A percentile compares a stretch with the other conserved stretches of the same genome.
These are phyloP conservation scores for Botrytis galanthina DNA, from an alignment of 2,329 filamentous ascomycete species.

Conservation along the genomic window DNA sequence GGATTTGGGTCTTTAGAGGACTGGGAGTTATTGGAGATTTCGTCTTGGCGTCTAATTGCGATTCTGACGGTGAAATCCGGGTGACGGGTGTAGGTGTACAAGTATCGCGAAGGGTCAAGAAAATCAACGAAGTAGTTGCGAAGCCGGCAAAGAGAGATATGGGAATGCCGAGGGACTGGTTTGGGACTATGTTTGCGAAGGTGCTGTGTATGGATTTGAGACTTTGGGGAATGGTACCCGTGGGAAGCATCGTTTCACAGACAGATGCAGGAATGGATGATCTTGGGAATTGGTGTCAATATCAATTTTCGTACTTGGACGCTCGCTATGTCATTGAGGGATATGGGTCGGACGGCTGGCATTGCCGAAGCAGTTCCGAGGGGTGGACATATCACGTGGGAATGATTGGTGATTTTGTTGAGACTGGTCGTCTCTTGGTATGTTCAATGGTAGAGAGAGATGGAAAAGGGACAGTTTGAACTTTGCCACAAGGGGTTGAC, in stretches of 20 bases:
- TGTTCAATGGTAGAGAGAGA: not conserved
- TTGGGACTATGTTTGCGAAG: not conserved
- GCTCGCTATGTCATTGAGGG: not conserved
- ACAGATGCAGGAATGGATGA: not conserved
- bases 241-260: not conserved
- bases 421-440: not conserved
- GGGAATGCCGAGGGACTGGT: constrained; percentile 3
- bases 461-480: not conserved
- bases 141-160: constrained; percentile 4
- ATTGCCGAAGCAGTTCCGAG: not conserved
- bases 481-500: not conserved
- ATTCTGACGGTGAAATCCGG: not conserved
- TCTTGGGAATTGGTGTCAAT: not conserved
- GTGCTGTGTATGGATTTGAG: constrained; percentile 2
- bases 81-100: not conserved
- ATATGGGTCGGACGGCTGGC: not conserved
- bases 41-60: not conserved
- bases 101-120: not conserved
- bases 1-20: constrained; percentile 30
- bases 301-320: not conserved
- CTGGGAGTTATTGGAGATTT: constrained; percentile 24
- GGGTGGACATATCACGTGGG: not conserved
- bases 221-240: constrained; percentile 1
- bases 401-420: not conserved
- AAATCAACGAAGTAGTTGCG: not conserved